Percentiles rank a stretch among this genome's conserved stretches.
Evolutionary conservation across 345 rosid species (phyloP).

Genomic region (Salix suchowensis): DNA sequence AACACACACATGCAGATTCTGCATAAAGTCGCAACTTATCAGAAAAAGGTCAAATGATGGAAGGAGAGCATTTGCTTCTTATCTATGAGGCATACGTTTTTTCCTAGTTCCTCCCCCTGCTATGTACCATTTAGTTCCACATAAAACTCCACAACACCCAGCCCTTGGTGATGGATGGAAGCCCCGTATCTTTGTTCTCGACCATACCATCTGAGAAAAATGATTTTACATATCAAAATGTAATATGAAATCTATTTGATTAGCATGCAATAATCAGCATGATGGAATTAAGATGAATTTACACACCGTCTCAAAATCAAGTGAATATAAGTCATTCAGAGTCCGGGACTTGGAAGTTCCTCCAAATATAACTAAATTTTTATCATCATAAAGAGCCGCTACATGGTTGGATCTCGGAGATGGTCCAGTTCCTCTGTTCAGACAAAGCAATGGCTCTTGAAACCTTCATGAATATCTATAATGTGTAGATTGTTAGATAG

Average conservation of each 20-base stretch:
- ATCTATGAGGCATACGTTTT: constrained; percentile 54
- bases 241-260: not conserved
- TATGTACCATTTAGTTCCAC: constrained; percentile 93
- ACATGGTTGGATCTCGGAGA: constrained; percentile 86
- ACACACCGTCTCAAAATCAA: constrained; percentile 89
- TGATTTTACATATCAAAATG: constrained; percentile 3
- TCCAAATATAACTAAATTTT: constrained; percentile 74
- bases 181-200: constrained; percentile 84
- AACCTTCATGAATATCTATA: not conserved
- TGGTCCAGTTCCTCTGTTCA: constrained; percentile 76
- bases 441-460: not conserved
- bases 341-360: constrained; percentile 80
- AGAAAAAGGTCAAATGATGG: not conserved
- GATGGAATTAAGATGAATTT: not conserved
- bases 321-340: constrained; percentile 85
- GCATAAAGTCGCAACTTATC: not conserved
- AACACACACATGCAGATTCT: not conserved
- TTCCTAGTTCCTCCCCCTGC: constrained; percentile 97
- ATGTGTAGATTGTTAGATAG: not conserved
- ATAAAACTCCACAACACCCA: constrained; percentile 85
- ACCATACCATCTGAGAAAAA: constrained; percentile 77
- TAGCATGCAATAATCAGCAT: not conserved
- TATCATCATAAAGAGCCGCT: constrained; percentile 79
- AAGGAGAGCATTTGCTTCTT: not conserved
- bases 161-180: constrained; percentile 95